Evolutionary conservation across 164 flowering plant species (phyloP).

Genomic region (Aristolochia californica): DNA sequence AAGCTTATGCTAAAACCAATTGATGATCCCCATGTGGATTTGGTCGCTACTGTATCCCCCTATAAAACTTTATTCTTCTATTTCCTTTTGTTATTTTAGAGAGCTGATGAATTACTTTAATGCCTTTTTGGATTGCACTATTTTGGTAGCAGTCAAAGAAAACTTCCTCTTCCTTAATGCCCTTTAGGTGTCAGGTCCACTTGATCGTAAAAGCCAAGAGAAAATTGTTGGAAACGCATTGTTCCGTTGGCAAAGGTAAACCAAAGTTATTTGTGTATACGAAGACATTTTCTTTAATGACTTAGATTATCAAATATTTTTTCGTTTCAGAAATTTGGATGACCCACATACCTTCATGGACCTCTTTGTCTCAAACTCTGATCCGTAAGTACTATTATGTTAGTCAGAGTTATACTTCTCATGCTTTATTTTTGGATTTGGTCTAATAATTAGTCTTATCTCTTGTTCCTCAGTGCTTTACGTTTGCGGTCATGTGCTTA

Average conservation of each 20-base stretch:
- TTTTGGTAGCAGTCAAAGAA: not conserved
- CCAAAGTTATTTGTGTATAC: not conserved
- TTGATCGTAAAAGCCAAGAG: slow-evolving; percentile 54
- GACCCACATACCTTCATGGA: slow-evolving; percentile 92
- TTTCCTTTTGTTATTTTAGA: not conserved
- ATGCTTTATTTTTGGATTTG: not conserved
- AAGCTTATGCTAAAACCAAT: slow-evolving; percentile 81
- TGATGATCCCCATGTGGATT: slow-evolving; percentile 89
- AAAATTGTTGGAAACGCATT: slow-evolving; percentile 56
- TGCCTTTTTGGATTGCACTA: not conserved
- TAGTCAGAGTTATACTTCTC: not conserved
- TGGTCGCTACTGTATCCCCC: slow-evolving; percentile 76
- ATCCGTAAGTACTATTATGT: slow-evolving; percentile 49
- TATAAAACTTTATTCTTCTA: not conserved
- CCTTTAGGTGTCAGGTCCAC: slow-evolving; percentile 61
- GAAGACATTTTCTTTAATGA: not conserved
- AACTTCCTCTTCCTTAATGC: not conserved
- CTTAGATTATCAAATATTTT: not conserved
- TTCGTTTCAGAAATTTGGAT: slow-evolving; percentile 50
- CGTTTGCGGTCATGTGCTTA: slow-evolving; percentile 73
- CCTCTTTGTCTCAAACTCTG: slow-evolving; percentile 66
- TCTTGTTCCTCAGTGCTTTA: slow-evolving; percentile 39
- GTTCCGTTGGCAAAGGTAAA: slow-evolving; percentile 92
- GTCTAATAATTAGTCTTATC: not conserved
- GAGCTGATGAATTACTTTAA: not conserved